phyloP scores from a whole-genome alignment of 495 filamentous ascomycete species.

The Neurospora tetraspora region DNA sequence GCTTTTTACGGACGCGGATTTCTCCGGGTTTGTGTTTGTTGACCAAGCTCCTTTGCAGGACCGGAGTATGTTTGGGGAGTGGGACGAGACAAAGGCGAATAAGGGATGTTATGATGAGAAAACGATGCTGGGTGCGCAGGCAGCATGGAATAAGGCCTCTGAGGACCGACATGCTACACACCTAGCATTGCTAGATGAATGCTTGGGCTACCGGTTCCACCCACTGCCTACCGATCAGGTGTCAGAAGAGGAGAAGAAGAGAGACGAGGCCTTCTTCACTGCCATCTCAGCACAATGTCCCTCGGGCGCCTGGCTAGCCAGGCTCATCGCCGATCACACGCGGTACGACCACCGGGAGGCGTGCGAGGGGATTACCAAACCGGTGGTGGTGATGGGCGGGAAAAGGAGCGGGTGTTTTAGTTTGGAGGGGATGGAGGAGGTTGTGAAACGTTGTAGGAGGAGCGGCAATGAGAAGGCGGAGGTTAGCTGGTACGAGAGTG shows the following conservation, averaged over 20 bases:
- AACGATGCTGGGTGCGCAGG: constrained; percentile 26
- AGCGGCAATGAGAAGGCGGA: constrained; percentile 9
- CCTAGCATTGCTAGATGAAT: constrained; percentile 24
- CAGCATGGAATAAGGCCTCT: constrained; percentile 15
- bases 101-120: constrained; percentile 28
- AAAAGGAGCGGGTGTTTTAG: constrained; percentile 34
- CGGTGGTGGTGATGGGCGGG: constrained; percentile 30
- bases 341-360: constrained; percentile 36
- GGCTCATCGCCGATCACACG: constrained; percentile 37
- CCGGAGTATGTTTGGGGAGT: not conserved
- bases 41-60: constrained; percentile 41
- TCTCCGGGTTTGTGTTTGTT: constrained; percentile 31
- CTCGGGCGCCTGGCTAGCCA: constrained; percentile 27
- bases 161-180: constrained; percentile 12
- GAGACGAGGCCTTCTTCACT: constrained; percentile 33
- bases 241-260: no score
- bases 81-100: constrained; percentile 20
- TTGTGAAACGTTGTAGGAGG: constrained; percentile 20
- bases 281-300: constrained; percentile 26
- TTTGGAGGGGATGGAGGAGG: constrained; percentile 30
- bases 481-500: constrained; percentile 26
- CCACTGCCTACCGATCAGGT: not conserved
- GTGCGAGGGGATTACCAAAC: constrained; percentile 21
- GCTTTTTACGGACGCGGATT: constrained; percentile 24
- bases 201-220: constrained; percentile 28